Evolutionary conservation across 805 yeast species (phyloP).

Genomic region (Lipomyces orientalis): DNA sequence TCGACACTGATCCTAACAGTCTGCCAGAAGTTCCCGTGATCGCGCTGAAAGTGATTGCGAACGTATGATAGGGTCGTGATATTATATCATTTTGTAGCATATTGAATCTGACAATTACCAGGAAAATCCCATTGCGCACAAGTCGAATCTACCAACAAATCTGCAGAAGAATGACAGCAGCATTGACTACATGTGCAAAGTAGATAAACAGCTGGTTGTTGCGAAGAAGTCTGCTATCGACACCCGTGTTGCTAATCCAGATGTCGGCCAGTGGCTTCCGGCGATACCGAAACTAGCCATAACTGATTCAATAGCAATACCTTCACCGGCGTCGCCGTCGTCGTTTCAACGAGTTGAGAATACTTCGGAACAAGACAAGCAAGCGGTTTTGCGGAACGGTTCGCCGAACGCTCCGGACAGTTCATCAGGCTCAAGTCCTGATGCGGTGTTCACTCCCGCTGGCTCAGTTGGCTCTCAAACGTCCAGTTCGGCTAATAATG

Average conservation of each 20-base stretch:
- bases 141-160: neutral
- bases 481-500: neutral
- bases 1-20: neutral
- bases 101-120: neutral
- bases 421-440: neutral
- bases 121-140: neutral
- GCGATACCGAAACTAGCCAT: neutral
- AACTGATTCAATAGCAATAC: neutral
- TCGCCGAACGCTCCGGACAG: neutral
- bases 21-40: neutral
- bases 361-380: neutral
- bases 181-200: neutral
- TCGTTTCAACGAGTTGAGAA: neutral
- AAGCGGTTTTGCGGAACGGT: neutral
- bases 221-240: neutral
- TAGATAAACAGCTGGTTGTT: neutral
- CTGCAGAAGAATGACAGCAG: neutral
- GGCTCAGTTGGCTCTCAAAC: neutral
- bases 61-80: neutral
- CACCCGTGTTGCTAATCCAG: neutral
- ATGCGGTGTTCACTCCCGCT: neutral
- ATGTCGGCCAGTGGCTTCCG: neutral
- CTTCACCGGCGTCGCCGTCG: neutral
- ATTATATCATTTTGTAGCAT: neutral
- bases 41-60: neutral